phyloP scores from a whole-genome alignment of 176 grass and related monocot genomes.

The Avena atlantica region DNA sequence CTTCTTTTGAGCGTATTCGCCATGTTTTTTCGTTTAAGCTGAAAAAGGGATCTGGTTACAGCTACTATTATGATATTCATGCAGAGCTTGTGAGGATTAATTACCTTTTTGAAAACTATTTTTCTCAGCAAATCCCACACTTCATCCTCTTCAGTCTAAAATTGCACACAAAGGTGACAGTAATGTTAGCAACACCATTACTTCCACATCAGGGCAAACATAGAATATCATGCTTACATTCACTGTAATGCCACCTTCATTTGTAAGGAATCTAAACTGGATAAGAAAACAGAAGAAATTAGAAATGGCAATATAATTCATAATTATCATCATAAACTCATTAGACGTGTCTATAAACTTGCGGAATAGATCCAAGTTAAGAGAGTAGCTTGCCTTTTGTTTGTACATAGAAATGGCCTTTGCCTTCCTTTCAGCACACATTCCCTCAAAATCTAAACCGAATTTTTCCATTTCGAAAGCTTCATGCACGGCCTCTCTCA shows the following conservation, averaged over 20 bases:
- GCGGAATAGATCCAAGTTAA: not conserved
- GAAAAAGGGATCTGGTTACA: not conserved
- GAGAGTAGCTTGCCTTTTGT: not conserved
- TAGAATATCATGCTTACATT: not conserved
- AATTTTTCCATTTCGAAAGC: not conserved
- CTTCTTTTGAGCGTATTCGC: not conserved
- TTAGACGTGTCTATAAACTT: constrained; percentile 5
- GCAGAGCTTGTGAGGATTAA: not conserved
- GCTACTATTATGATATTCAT: not conserved
- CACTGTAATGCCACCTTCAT: not conserved
- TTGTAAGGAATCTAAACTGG: not conserved
- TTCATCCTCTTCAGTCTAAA: not conserved
- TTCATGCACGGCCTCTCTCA: not conserved
- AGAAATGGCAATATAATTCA: not conserved
- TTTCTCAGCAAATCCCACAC: not conserved
- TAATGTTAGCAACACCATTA: not conserved
- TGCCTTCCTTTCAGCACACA: not conserved
- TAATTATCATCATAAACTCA: not conserved
- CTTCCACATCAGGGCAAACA: not conserved
- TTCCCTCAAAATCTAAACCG: not conserved
- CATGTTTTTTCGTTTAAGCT: not conserved
- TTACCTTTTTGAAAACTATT: constrained; percentile 1
- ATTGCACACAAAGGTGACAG: not conserved
- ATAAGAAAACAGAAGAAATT: not conserved
- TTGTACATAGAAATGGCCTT: not conserved